Evolutionary conservation across 148 eudicot genomes (phyloP), one percentile per base, ranked within the genome.

Genomic region (Spergularia marina): DNA sequence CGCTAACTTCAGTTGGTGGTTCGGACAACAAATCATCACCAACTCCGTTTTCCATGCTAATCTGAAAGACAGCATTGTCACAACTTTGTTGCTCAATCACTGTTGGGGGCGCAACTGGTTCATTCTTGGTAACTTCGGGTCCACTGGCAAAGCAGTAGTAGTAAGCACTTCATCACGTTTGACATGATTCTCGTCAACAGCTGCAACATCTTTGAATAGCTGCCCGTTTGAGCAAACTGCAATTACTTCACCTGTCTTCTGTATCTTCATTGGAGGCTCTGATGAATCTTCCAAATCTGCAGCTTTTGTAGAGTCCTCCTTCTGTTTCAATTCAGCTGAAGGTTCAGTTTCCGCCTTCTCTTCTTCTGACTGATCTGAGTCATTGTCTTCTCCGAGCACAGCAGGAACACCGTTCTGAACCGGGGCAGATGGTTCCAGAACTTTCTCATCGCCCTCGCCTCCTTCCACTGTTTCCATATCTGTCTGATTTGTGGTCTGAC

Each of bases 1-100:
- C 40, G 18, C 68, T 67, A 67, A 18, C 20, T 73, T 73, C 81
- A 56, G 56, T 65, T 17, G 81, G 58, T 47, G 64, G 77, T 72
- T 79, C 77, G 25, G 54, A 25, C 68, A 68, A 5, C 9, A 65
- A 20, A 57, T 60, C 68, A 10, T 68, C 73, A 65, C 16, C 62
- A 13, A 65, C 77, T 34, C 60, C 53, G 15, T 78, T 73, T 60
- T 78, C 81, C 77, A 73, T 49, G 53, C 77, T 78, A 13, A 73
- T 66, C 72, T 78, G 81, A 58, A 78, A 78, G 8, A 60, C 76
- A 1, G 66, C 49, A 44, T 25, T 52, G 17, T 7, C 30, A 47
- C 60, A 34, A 18, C 47, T 49, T 14, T 65, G 72, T 10, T 71
- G 68, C 61, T 61, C 80, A 12, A 36, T 10, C 7, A 68, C 59